Conservation (phyloP, 2,329 filamentous ascomycete genomes). For the Monilinia fructigena region DNA sequence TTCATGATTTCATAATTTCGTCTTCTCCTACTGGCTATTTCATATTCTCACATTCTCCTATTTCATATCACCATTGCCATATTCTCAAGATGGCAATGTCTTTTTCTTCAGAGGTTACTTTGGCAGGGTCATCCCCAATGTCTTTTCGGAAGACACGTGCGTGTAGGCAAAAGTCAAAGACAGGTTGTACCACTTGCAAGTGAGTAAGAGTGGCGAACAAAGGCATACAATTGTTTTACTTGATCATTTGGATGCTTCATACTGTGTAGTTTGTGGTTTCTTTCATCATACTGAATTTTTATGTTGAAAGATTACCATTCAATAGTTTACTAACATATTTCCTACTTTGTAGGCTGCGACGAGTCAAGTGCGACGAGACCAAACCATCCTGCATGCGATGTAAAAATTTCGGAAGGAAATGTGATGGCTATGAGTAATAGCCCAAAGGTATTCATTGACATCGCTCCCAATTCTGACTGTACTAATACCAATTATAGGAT, state of each 20-base stretch:
- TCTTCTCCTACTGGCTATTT: background rate
- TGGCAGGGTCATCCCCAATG: slow-evolving; percentile 9
- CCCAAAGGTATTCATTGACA: slow-evolving; percentile 15
- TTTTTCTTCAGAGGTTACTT: slow-evolving; percentile 15
- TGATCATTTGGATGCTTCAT: background rate
- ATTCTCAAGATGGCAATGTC: slow-evolving; percentile 20
- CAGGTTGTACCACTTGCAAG: slow-evolving; percentile 26
- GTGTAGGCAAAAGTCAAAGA: slow-evolving; percentile 32
- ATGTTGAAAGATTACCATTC: slow-evolving; percentile 12
- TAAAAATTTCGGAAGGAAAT: slow-evolving; percentile 22
- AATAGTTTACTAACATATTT: background rate
- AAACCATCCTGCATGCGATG: slow-evolving; percentile 23
- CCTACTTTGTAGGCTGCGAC: slow-evolving; percentile 13
- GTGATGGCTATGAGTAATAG: slow-evolving; percentile 24
- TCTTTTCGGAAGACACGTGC: slow-evolving; percentile 29
- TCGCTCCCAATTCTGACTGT: background rate
- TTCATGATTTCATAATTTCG: slow-evolving; percentile 1
- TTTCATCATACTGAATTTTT: slow-evolving; percentile 20
- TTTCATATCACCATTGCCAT: slow-evolving; percentile 11
- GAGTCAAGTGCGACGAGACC: slow-evolving; percentile 25
- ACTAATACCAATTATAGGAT: slow-evolving; percentile 3
- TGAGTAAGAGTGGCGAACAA: slow-evolving; percentile 14
- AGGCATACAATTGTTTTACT: background rate
- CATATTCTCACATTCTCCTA: background rate
- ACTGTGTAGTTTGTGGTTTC: slow-evolving; percentile 19